phyloP scores from a whole-genome alignment of 1,284 basidiomycete genomes.

The Omphalotus olearius region DNA sequence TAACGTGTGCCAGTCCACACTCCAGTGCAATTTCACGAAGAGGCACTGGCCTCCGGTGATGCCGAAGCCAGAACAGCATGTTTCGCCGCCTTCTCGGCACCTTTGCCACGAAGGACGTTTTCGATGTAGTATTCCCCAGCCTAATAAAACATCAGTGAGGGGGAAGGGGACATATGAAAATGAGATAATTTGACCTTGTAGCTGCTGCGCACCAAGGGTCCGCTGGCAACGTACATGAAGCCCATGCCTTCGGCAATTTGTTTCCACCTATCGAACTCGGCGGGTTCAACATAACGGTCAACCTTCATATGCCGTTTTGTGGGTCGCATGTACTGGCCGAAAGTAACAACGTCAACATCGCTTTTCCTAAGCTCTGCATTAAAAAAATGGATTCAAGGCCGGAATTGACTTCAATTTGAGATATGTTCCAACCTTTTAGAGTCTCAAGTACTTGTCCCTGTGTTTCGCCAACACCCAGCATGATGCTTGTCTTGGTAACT shows the following conservation, averaged over 20 bases:
- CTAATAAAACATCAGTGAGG: conserved; percentile 32
- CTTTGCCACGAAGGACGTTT: conserved; percentile 74
- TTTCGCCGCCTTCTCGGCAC: conserved; percentile 34
- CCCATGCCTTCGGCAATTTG: conserved; percentile 87
- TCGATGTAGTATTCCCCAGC: conserved; percentile 93
- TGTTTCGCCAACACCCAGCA: conserved; percentile 96
- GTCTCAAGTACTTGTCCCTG: conserved; percentile 84
- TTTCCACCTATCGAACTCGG: conserved; percentile 93
- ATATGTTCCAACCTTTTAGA: conserved; percentile 60
- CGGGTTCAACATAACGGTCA: conserved; percentile 90
- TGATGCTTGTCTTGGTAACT: conserved; percentile 97
- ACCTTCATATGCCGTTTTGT: conserved; percentile 99
- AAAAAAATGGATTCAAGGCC: background rate
- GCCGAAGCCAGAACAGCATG: background rate
- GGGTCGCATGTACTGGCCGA: conserved; percentile 99
- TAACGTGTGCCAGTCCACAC: too few relatives aligned
- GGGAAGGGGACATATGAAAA: conserved; percentile 4
- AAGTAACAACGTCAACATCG: conserved; percentile 96
- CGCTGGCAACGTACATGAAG: conserved; percentile 96
- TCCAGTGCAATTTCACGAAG: background rate
- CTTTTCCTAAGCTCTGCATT: conserved; percentile 76
- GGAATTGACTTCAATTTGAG: background rate
- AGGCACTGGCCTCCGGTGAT: background rate
- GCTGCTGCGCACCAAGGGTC: conserved; percentile 92
- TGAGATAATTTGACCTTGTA: conserved; percentile 75